phyloP scores from a whole-genome alignment of 2,329 filamentous ascomycete species.

The Verticillium longisporum region DNA sequence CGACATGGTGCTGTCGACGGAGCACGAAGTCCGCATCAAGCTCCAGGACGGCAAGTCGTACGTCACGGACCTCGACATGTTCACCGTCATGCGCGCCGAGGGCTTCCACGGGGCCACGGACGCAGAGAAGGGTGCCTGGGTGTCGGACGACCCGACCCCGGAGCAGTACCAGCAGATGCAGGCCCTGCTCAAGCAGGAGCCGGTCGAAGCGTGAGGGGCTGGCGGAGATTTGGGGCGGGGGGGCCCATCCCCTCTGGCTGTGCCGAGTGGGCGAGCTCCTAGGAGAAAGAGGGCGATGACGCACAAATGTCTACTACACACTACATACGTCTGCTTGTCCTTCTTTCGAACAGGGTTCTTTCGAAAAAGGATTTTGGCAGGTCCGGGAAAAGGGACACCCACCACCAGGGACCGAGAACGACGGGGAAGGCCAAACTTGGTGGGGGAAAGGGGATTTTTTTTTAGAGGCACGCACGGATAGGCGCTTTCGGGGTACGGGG shows the following conservation, averaged over 20 bases:
- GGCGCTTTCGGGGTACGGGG: neutral
- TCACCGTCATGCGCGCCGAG: constrained; percentile 82
- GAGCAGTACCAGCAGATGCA: constrained; percentile 56
- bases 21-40: constrained; percentile 86
- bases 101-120: constrained; percentile 73
- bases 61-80: constrained; percentile 87
- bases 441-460: neutral
- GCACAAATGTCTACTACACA: neutral
- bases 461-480: neutral
- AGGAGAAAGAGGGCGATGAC: neutral
- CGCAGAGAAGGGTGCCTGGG: constrained; percentile 82
- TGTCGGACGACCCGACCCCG: constrained; percentile 63
- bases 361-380: neutral
- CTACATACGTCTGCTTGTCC: neutral
- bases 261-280: neutral
- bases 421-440: neutral
- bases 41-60: constrained; percentile 71
- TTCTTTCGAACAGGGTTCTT: too few species aligned
- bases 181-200: constrained; percentile 18
- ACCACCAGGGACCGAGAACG: too few species aligned
- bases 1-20: constrained; percentile 96
- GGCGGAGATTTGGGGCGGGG: neutral
- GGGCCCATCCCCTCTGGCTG: neutral
- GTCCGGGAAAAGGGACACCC: neutral
- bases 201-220: neutral